Percentiles rank a stretch among this genome's conserved stretches.
These are phyloP conservation scores for Tylopilus intermedius DNA, from an alignment of 768 basidiomycete species.

Conservation along the genomic window DNA sequence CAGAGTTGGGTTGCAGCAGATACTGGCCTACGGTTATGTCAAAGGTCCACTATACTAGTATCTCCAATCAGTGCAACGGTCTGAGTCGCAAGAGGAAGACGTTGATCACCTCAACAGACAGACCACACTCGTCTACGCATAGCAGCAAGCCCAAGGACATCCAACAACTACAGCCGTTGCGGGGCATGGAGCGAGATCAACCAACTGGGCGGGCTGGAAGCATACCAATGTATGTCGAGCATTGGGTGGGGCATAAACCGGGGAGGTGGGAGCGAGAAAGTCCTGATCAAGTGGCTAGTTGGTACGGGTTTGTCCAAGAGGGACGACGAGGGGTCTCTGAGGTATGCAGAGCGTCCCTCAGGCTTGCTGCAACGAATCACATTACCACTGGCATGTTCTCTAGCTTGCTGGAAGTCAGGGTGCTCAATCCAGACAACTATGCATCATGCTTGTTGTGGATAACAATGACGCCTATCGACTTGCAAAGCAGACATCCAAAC, in stretches of 20 bases:
- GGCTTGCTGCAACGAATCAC: not conserved
- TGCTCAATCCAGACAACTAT: conserved; percentile 82
- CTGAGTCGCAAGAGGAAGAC: conserved; percentile 37
- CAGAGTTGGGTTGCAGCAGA: too few relatives aligned
- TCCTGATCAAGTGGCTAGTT: conserved; percentile 72
- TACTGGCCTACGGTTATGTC: too few relatives aligned
- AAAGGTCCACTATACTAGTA: too few relatives aligned
- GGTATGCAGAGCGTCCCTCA: conserved; percentile 27
- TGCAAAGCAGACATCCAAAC: conserved; percentile 74
- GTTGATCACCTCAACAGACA: conserved; percentile 36
- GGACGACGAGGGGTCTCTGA: conserved; percentile 24
- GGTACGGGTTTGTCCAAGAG: conserved; percentile 37
- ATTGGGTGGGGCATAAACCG: conserved; percentile 76
- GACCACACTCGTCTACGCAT: not conserved
- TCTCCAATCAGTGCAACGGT: too few relatives aligned
- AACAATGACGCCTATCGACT: conserved; percentile 68
- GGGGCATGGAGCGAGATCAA: conserved; percentile 59
- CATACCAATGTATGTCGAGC: conserved; percentile 79
- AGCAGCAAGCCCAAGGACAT: conserved; percentile 50
- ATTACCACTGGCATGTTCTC: not conserved
- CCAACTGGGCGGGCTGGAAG: conserved; percentile 66
- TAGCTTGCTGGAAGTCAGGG: conserved; percentile 86
- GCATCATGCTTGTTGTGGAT: conserved; percentile 65
- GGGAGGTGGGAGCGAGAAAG: conserved; percentile 84
- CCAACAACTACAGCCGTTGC: conserved; percentile 33